These are phyloP conservation scores for Bonia amplexicaulis DNA, from an alignment of 176 grass and related monocot genomes.

Conservation along the genomic window DNA sequence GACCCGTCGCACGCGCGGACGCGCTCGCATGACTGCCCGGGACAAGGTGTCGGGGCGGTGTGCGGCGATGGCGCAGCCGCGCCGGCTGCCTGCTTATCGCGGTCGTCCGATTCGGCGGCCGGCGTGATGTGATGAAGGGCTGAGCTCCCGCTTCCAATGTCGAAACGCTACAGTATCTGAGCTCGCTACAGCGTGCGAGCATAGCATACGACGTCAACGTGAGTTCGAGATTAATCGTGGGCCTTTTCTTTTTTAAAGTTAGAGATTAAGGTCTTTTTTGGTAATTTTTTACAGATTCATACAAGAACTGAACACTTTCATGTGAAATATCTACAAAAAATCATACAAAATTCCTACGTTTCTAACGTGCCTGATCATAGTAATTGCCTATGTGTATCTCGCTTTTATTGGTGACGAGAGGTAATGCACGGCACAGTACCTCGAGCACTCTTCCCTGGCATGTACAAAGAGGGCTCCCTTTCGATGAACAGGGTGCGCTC, in stretches of 20 bases:
- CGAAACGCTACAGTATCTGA: no score
- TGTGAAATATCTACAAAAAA: no score
- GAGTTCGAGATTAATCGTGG: no score
- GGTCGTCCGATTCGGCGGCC: not conserved
- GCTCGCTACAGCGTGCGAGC: no score
- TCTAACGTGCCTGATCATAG: not conserved
- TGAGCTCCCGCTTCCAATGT: not conserved
- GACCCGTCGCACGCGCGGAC: not conserved
- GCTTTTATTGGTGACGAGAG: not conserved
- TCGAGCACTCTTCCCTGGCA: no score
- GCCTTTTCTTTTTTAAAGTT: no score
- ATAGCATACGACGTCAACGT: no score
- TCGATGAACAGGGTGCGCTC: not conserved
- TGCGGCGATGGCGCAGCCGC: not conserved
- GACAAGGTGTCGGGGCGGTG: constrained; percentile 2
- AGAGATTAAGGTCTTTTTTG: no score
- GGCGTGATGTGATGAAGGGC: not conserved
- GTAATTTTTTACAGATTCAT: no score
- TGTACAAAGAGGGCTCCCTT: not conserved
- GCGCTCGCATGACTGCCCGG: not conserved
- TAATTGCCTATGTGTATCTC: not conserved
- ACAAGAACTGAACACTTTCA: no score
- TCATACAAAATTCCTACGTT: no score
- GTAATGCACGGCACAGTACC: not conserved
- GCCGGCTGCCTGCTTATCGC: not conserved